A percentile compares a stretch with the other conserved stretches of the same genome.
Conservation (phyloP, 805 yeast genomes). For the Candida vaughaniae region DNA sequence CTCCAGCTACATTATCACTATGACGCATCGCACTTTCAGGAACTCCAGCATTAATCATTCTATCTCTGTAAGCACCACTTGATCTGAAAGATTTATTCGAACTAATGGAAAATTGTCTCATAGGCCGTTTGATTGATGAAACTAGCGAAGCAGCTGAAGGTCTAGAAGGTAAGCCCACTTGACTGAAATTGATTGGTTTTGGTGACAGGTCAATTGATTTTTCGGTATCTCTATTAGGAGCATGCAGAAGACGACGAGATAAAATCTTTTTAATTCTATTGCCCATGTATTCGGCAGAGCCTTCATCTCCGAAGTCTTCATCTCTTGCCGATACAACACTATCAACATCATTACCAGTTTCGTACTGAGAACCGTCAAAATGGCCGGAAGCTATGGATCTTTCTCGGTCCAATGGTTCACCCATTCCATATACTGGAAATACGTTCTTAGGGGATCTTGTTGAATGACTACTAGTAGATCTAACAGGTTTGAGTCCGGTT, state of each 20-base stretch:
- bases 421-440: constrained; percentile 81
- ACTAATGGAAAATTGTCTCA: constrained; percentile 12
- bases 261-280: constrained; percentile 10
- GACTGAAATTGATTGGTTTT: neutral
- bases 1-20: constrained; percentile 19
- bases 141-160: neutral
- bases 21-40: constrained; percentile 13
- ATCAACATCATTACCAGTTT: constrained; percentile 14
- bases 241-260: constrained; percentile 5
- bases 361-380: neutral
- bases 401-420: constrained; percentile 57
- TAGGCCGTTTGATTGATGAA: neutral
- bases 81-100: constrained; percentile 11
- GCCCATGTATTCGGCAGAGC: constrained; percentile 12
- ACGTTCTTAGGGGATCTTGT: constrained; percentile 66
- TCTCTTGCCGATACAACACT: constrained; percentile 13
- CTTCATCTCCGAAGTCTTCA: neutral
- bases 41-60: constrained; percentile 18
- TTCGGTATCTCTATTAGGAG: constrained; percentile 1
- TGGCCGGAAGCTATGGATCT: constrained; percentile 49
- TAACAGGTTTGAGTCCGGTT: neutral
- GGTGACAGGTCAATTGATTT: neutral
- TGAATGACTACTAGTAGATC: constrained; percentile 2
- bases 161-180: neutral
- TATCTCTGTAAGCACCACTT: constrained; percentile 5